Percentiles rank a stretch among this genome's conserved stretches.
Evolutionary conservation across 2,329 filamentous ascomycete genomes (phyloP).

Genomic region (Fusarium staphyleae): DNA sequence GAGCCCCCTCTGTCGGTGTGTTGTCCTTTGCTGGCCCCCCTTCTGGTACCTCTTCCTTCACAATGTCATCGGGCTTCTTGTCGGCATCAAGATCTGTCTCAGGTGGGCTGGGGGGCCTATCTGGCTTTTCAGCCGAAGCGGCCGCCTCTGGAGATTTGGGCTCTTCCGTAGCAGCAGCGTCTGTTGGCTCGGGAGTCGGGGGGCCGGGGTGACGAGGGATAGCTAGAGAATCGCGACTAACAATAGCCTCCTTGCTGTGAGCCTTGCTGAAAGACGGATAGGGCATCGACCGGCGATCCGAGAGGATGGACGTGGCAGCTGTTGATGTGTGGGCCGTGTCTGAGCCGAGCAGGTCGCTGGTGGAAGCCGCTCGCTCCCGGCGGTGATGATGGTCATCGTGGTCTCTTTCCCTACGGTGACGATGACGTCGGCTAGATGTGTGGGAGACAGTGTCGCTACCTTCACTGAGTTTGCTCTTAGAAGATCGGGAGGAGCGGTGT

Average conservation of each 20-base stretch:
- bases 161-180: conserved; percentile 51
- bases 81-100: conserved; percentile 66
- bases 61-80: conserved; percentile 38
- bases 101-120: conserved; percentile 67
- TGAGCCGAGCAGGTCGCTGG: conserved; percentile 57
- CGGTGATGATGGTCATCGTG: conserved; percentile 45
- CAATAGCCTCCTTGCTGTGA: conserved; percentile 86
- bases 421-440: conserved; percentile 46
- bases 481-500: conserved; percentile 52
- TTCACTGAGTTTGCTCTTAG: conserved; percentile 51
- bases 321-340: conserved; percentile 51
- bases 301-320: conserved; percentile 43
- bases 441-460: conserved; percentile 52
- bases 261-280: conserved; percentile 90
- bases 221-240: conserved; percentile 63
- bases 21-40: conserved; percentile 41
- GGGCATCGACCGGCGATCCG: conserved; percentile 63
- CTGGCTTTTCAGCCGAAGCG: conserved; percentile 50
- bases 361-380: conserved; percentile 45
- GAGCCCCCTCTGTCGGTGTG: conserved; percentile 13
- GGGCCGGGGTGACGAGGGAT: conserved; percentile 51
- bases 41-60: conserved; percentile 45
- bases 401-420: conserved; percentile 44
- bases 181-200: conserved; percentile 75
- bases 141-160: conserved; percentile 13